Percentiles rank a stretch among this genome's conserved stretches.
Conservation (phyloP, 176 grass and related monocot species). For the Carex pumila region DNA sequence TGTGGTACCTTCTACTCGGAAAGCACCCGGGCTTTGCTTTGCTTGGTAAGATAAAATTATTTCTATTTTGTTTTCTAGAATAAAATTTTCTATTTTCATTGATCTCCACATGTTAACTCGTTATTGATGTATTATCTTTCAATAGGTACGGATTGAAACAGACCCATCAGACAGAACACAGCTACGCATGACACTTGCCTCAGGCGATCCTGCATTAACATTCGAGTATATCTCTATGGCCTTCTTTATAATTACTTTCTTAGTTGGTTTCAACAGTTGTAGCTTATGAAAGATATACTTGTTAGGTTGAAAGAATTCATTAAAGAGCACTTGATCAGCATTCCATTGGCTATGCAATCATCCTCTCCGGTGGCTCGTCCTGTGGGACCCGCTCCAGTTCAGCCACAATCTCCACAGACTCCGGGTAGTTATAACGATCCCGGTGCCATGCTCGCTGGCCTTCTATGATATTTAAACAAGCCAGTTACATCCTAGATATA, state of each 20-base stretch:
- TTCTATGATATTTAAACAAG: slow-evolving; percentile 52
- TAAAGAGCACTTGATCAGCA: slow-evolving; percentile 77
- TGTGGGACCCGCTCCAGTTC: slow-evolving; percentile 19
- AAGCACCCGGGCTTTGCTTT: slow-evolving; percentile 64
- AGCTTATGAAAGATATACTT: slow-evolving; percentile 9
- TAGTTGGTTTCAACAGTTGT: neutral
- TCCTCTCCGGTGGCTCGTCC: slow-evolving; percentile 8
- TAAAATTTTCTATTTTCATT: neutral
- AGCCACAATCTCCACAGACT: slow-evolving; percentile 43
- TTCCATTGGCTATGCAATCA: slow-evolving; percentile 33
- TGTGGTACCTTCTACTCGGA: slow-evolving; percentile 91
- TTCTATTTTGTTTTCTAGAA: neutral
- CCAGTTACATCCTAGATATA: slow-evolving; percentile 25
- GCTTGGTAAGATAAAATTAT: slow-evolving; percentile 61
- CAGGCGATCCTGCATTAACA: slow-evolving; percentile 88
- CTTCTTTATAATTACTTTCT: slow-evolving; percentile 4
- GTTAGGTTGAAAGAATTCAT: slow-evolving; percentile 89
- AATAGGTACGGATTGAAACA: slow-evolving; percentile 86
- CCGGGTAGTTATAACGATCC: slow-evolving; percentile 66
- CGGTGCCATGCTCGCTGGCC: slow-evolving; percentile 79
- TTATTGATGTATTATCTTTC: neutral
- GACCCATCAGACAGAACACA: slow-evolving; percentile 95
- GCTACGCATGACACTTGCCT: slow-evolving; percentile 80
- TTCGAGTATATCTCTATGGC: slow-evolving; percentile 51
- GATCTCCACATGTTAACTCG: neutral